These are phyloP conservation scores for Ampelomyces quisqualis DNA, from an alignment of 2,329 filamentous ascomycete genomes.

Conservation along the genomic window DNA sequence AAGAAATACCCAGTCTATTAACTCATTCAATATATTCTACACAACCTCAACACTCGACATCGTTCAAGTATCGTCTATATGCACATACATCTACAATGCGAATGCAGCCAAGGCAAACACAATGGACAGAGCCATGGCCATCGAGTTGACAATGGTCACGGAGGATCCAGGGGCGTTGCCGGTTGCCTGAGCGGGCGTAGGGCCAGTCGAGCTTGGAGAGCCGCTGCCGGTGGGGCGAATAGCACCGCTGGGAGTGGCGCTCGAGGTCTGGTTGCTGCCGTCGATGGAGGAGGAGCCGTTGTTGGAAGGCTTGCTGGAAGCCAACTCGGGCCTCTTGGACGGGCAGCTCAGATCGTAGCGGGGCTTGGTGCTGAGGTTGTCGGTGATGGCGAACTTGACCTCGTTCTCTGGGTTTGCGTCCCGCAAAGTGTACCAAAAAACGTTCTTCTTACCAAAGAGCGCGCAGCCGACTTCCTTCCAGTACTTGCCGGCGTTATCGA, in stretches of 20 bases:
- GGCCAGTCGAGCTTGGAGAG: background rate
- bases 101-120: conserved; percentile 28
- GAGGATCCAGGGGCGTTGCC: conserved; percentile 12
- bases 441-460: conserved; percentile 36
- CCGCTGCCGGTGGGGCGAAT: background rate
- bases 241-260: background rate
- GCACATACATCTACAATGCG: conserved; percentile 19
- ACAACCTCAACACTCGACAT: background rate
- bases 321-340: conserved; percentile 19
- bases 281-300: conserved; percentile 5
- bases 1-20: conserved; percentile 5
- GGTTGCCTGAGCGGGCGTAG: background rate
- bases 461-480: conserved; percentile 40
- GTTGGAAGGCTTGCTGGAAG: conserved; percentile 12
- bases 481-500: conserved; percentile 36
- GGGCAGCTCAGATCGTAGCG: conserved; percentile 58
- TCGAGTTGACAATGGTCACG: conserved; percentile 22
- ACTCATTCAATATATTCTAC: conserved; percentile 4
- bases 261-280: background rate
- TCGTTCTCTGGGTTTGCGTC: conserved; percentile 57
- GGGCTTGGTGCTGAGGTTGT: conserved; percentile 55
- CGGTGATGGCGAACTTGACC: conserved; percentile 60
- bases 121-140: conserved; percentile 29
- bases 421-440: conserved; percentile 41
- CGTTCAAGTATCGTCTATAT: background rate